These are phyloP conservation scores for Blastocladiella emersonii DNA, from an alignment of 371 early-diverging fungal genomes.

Conservation along the genomic window DNA sequence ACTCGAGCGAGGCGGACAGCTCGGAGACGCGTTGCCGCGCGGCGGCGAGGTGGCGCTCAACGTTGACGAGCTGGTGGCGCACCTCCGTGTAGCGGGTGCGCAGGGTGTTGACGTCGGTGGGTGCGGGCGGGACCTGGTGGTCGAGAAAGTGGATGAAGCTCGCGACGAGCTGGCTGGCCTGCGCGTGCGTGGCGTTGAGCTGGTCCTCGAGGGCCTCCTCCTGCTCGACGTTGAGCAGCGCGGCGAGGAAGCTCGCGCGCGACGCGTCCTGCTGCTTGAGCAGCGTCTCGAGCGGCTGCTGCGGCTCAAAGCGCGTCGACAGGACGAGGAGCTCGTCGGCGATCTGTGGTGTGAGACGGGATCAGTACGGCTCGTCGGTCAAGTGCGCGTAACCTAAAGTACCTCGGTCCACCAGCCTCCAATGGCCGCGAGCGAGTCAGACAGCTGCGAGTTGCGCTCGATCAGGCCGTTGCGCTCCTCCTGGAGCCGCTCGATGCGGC, in stretches of 20 bases:
- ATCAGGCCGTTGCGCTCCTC: background rate
- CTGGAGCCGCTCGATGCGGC: background rate
- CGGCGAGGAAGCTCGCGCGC: background rate
- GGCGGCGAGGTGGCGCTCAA: background rate
- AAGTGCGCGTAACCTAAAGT: background rate
- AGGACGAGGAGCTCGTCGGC: background rate
- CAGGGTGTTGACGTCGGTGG: background rate
- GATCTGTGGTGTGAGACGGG: background rate
- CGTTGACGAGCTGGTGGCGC: background rate
- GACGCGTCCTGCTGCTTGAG: background rate
- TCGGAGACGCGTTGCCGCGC: background rate
- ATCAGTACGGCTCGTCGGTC: too few relatives aligned
- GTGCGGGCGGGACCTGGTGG: background rate
- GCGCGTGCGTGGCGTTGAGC: background rate
- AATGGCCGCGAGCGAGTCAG: background rate
- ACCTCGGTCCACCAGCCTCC: slow-evolving; percentile 1
- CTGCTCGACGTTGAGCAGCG: background rate
- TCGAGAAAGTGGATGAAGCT: background rate
- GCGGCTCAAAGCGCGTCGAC: background rate
- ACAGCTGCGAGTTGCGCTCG: background rate
- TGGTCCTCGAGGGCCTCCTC: background rate
- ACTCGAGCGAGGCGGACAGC: background rate
- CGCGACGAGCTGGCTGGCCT: background rate
- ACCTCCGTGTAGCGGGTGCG: background rate
- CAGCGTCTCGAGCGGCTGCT: background rate